These are phyloP conservation scores for Xylariaceae sp. DNA, from an alignment of 2,329 filamentous ascomycete genomes.

Conservation along the genomic window DNA sequence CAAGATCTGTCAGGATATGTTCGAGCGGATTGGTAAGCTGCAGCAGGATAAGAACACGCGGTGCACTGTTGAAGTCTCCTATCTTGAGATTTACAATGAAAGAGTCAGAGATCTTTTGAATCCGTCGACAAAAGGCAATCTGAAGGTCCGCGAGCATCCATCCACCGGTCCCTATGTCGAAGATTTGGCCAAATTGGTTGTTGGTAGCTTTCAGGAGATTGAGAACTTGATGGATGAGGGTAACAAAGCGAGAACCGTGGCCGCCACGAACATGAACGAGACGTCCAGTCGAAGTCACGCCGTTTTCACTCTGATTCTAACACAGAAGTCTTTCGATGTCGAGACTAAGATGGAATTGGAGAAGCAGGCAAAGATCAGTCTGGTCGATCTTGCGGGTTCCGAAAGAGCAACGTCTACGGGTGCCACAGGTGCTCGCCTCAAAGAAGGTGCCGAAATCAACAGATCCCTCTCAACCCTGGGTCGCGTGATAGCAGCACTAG, in stretches of 20 bases:
- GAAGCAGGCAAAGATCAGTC: conserved; percentile 94
- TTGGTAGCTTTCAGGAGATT: conserved; percentile 90
- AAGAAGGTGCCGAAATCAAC: conserved; percentile 98
- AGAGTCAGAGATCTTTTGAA: conserved; percentile 92
- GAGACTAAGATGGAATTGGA: conserved; percentile 97
- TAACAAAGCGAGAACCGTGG: conserved; percentile 96
- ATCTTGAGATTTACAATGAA: conserved; percentile 99
- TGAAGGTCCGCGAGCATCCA: conserved; percentile 96
- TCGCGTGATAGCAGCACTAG: conserved; percentile 92
- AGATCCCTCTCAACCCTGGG: conserved; percentile 91
- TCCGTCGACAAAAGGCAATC: conserved; percentile 88
- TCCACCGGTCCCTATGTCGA: conserved; percentile 97
- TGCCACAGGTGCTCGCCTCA: conserved; percentile 87
- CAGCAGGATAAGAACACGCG: conserved; percentile 69
- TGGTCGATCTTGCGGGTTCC: conserved; percentile 96
- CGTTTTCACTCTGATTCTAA: conserved; percentile 93
- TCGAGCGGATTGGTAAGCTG: conserved; percentile 70
- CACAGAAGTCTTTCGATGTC: conserved; percentile 83
- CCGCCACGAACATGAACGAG: conserved; percentile 99
- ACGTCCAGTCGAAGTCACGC: conserved; percentile 97
- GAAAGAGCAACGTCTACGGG: conserved; percentile 96
- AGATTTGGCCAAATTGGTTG: conserved; percentile 90
- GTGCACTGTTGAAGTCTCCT: conserved; percentile 96
- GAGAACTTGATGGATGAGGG: conserved; percentile 98
- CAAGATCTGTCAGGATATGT: conserved; percentile 97